A percentile compares a stretch with the other conserved stretches of the same genome.
Evolutionary conservation across 2,329 filamentous ascomycete genomes (phyloP).

Genomic region (Penicillium expansum): DNA sequence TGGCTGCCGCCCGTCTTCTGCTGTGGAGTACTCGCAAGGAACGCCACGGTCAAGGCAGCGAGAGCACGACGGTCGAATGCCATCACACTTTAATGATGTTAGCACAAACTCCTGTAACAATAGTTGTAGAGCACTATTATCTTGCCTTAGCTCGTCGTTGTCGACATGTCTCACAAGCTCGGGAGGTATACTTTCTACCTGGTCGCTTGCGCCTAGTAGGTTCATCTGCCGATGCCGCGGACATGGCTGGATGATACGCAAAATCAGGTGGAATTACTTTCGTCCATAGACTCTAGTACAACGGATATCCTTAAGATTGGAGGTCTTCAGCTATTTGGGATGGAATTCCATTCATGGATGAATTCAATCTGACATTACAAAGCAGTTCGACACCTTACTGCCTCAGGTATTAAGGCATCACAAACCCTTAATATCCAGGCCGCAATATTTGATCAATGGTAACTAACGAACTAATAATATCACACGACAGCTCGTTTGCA

Average conservation of each 20-base stretch:
- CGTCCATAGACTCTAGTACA: not conserved
- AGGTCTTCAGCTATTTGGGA: not conserved
- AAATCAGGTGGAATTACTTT: not conserved
- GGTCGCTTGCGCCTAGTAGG: slow-evolving; percentile 14
- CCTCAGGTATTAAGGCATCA: not conserved
- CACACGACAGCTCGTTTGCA: too few species aligned
- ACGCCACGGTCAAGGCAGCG: slow-evolving; percentile 32
- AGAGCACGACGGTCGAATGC: slow-evolving; percentile 31
- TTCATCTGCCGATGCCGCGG: slow-evolving; percentile 12
- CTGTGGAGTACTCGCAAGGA: slow-evolving; percentile 31
- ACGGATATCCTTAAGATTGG: not conserved
- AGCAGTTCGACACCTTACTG: not conserved
- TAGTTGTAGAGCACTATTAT: not conserved
- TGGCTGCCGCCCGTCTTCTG: slow-evolving; percentile 37
- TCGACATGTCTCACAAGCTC: slow-evolving; percentile 40
- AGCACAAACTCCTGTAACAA: not conserved
- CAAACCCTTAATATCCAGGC: too few species aligned
- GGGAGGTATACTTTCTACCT: slow-evolving; percentile 27
- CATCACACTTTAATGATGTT: slow-evolving; percentile 32
- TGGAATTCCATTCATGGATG: not conserved
- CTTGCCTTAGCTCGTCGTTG: slow-evolving; percentile 38
- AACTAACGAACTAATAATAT: too few species aligned
- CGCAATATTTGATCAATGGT: too few species aligned
- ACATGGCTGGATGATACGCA: not conserved
- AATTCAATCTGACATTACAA: slow-evolving; percentile 6